Conservation (phyloP, 164 flowering plant species). For the Stephania japonica region DNA sequence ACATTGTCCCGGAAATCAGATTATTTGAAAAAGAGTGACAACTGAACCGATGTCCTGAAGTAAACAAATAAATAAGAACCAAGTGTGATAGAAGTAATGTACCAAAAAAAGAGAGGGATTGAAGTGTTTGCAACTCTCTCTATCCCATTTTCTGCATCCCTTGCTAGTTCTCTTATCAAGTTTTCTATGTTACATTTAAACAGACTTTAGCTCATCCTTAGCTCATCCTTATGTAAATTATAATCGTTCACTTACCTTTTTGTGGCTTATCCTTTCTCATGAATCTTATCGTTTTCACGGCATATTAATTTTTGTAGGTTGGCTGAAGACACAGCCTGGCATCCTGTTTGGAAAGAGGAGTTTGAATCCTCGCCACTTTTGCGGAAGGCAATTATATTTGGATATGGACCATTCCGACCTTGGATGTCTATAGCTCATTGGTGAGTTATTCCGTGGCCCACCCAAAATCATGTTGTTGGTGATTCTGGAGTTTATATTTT, state of each 20-base stretch:
- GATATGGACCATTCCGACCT: slow-evolving; percentile 78
- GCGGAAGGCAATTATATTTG: slow-evolving; percentile 69
- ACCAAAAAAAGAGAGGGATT: too few relatives aligned
- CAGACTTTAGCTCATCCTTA: neutral
- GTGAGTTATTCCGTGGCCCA: slow-evolving; percentile 28
- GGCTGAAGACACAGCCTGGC: slow-evolving; percentile 90
- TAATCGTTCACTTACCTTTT: neutral
- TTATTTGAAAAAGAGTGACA: too few relatives aligned
- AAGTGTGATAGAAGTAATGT: too few relatives aligned
- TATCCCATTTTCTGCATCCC: neutral
- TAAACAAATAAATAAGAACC: too few relatives aligned
- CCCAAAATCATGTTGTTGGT: neutral
- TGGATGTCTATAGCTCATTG: slow-evolving; percentile 97
- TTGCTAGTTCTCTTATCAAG: neutral
- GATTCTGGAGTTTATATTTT: neutral
- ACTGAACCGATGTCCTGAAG: too few relatives aligned
- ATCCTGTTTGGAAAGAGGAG: slow-evolving; percentile 56
- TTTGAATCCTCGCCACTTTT: slow-evolving; percentile 50
- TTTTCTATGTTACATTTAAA: neutral
- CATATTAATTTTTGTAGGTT: slow-evolving; percentile 38
- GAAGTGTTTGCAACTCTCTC: neutral
- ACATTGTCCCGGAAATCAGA: too few relatives aligned
- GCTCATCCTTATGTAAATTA: neutral
- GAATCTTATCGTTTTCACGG: neutral
- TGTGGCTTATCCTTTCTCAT: neutral